Base-by-base conservation (phyloP, 2,329 filamentous ascomycete genomes). In the Capronia coronata region DNA sequence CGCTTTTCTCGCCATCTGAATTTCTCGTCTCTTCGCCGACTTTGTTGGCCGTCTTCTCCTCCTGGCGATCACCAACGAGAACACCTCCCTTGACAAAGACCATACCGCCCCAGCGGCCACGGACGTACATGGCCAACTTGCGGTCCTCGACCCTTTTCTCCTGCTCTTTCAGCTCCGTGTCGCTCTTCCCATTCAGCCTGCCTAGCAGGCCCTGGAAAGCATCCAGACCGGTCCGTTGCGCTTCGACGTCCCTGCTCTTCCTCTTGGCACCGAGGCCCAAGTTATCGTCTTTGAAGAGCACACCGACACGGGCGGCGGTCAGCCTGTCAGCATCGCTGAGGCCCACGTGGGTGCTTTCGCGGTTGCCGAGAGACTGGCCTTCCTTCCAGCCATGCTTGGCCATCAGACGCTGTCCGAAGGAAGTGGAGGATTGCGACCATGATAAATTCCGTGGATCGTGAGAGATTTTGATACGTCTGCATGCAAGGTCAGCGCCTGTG, bases 401-500 rank as follows among this genome's bases (percentile, higher is more conserved):
- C 63, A 98, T 82, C 59, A 97, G 91, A 64, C 83, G 87, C 67
- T 95, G 90, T 60, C 93, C 93, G 67, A 93, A 97, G 46, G 82
- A 83, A 49, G 78, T 78, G 57, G 84, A 87, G 65, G 90, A 84
- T 62, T 84, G 83, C 49, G 84, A 83, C 93, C 93, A 98, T 76
- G 80, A 82, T 41, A 87, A 95, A 68, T 97, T 98, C 71, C 97
- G 96, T 6, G 93, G 93, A 69, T 98, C 93, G 65, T 85, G 78
- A 59, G 84, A 85, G 64, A 97, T 82, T 71, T 91, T 94, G 41
- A 75, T 75, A 61, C 71, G 74, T 61, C 77, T 80, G 11, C 43
- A 11, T 18, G 8, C n/a, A 18, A 37, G 8, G 46, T 47, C 19
- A 30, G 29, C 19, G 30, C 34, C 13, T 30, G 8, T 7, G 21